Conservation (phyloP, 176 grass and related monocot genomes). For the Avena sativa region DNA sequence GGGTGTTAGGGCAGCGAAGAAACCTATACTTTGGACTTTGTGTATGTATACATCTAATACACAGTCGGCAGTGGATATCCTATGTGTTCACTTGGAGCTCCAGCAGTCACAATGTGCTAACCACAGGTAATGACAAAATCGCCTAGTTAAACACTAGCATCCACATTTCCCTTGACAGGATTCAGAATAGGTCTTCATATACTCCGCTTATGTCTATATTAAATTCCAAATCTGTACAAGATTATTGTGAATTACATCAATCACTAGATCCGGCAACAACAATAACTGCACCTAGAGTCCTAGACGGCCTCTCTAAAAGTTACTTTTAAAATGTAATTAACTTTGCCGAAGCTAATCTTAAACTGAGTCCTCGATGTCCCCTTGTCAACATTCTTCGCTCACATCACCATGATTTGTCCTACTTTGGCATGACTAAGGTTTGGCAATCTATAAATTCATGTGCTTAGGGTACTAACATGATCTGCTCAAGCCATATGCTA, state of each 20-base stretch:
- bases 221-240: background rate
- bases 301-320: constrained; percentile 6
- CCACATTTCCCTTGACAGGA: constrained; percentile 38
- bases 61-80: constrained; percentile 33
- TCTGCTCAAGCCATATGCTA: constrained; percentile 30
- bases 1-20: constrained; percentile 26
- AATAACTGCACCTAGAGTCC: background rate
- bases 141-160: constrained; percentile 41
- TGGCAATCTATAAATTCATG: constrained; percentile 46
- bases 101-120: constrained; percentile 22
- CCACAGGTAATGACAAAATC: constrained; percentile 36
- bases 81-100: constrained; percentile 34
- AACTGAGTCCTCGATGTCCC: constrained; percentile 27
- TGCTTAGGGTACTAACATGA: background rate
- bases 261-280: background rate
- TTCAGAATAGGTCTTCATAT: constrained; percentile 38
- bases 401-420: constrained; percentile 46
- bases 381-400: constrained; percentile 30
- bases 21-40: constrained; percentile 16
- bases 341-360: constrained; percentile 38
- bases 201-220: constrained; percentile 6
- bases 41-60: background rate
- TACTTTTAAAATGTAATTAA: background rate
- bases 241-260: constrained; percentile 16
- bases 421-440: constrained; percentile 49